These are phyloP conservation scores for Tolypocladium amazonense DNA, from an alignment of 2,329 filamentous ascomycete species.

Conservation along the genomic window DNA sequence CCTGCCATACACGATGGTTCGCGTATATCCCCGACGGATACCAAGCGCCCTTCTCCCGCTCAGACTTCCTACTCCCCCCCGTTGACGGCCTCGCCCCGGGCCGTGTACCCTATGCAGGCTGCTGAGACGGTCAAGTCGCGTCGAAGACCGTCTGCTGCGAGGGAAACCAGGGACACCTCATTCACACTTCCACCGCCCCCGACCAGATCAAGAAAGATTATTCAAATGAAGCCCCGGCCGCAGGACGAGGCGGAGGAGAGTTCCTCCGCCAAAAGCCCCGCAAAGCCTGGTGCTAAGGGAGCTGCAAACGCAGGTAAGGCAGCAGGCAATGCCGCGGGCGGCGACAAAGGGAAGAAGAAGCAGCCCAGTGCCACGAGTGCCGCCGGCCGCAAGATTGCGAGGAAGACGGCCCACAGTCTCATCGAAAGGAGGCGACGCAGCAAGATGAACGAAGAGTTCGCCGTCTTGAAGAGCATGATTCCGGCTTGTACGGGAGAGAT, in stretches of 20 bases:
- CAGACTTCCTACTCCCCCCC: slow-evolving; percentile 4
- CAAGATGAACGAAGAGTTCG: slow-evolving; percentile 99
- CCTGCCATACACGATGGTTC: slow-evolving; percentile 52
- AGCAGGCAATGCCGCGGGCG: slow-evolving; percentile 7
- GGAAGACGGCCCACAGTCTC: slow-evolving; percentile 91
- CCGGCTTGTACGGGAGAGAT: slow-evolving; percentile 94
- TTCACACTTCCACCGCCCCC: slow-evolving; percentile 87
- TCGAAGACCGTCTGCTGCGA: slow-evolving; percentile 36
- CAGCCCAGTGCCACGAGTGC: slow-evolving; percentile 65
- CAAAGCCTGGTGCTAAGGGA: slow-evolving; percentile 11
- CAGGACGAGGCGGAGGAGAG: slow-evolving; percentile 26
- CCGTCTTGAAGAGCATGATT: slow-evolving; percentile 86
- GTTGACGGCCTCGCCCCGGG: slow-evolving; percentile 11
- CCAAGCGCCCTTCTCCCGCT: slow-evolving; percentile 19
- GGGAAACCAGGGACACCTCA: slow-evolving; percentile 41
- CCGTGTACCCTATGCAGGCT: slow-evolving; percentile 34
- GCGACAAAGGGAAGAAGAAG: slow-evolving; percentile 56
- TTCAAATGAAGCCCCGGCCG: slow-evolving; percentile 78
- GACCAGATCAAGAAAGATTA: slow-evolving; percentile 87
- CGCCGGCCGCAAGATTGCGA: slow-evolving; percentile 85
- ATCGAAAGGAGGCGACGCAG: slow-evolving; percentile 83
- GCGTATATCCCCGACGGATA: slow-evolving; percentile 22
- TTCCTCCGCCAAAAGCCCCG: slow-evolving; percentile 12
- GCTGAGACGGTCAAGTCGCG: slow-evolving; percentile 43
- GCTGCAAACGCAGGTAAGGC: slow-evolving; percentile 9